Evolutionary conservation across 441 rosid species (phyloP).

Genomic region (Mallotus repandus): DNA sequence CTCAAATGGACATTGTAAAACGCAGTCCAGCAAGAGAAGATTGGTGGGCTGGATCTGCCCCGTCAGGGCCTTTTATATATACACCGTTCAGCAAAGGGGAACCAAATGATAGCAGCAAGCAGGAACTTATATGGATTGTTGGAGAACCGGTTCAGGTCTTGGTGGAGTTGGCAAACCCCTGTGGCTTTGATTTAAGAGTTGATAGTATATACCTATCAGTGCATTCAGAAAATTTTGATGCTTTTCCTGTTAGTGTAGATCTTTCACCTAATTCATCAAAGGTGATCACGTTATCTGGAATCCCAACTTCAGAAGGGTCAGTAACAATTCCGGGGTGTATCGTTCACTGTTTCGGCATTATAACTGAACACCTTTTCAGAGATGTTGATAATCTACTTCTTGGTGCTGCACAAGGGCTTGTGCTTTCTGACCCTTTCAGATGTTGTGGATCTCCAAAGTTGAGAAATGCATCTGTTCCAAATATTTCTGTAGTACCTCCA

Average conservation of each 20-base stretch:
- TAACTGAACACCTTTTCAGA: conserved; percentile 87
- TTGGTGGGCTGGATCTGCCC: conserved; percentile 98
- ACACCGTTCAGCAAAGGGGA: conserved; percentile 98
- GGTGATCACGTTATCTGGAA: conserved; percentile 90
- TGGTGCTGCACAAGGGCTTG: conserved; percentile 98
- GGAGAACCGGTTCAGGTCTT: conserved; percentile 97
- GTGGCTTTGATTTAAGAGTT: conserved; percentile 87
- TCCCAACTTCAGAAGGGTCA: conserved; percentile 80
- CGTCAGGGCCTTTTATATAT: conserved; percentile 98
- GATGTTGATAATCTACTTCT: conserved; percentile 96
- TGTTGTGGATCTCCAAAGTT: conserved; percentile 89
- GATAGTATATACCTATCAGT: conserved; percentile 90
- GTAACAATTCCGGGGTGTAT: conserved; percentile 85
- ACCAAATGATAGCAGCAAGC: conserved; percentile 68
- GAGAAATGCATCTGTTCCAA: conserved; percentile 72
- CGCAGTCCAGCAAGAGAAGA: conserved; percentile 86
- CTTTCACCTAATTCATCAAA: conserved; percentile 94
- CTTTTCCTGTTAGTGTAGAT: conserved; percentile 86
- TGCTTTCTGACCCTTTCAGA: conserved; percentile 95
- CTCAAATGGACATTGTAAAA: conserved; percentile 80
- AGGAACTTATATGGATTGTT: conserved; percentile 86
- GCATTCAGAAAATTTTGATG: conserved; percentile 83
- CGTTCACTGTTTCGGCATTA: conserved; percentile 94
- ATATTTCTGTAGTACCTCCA: conserved; percentile 74
- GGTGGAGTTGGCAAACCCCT: conserved; percentile 98